Evolutionary conservation across 139 green algal genomes (phyloP).

Genomic region (Chlorella sp.): DNA sequence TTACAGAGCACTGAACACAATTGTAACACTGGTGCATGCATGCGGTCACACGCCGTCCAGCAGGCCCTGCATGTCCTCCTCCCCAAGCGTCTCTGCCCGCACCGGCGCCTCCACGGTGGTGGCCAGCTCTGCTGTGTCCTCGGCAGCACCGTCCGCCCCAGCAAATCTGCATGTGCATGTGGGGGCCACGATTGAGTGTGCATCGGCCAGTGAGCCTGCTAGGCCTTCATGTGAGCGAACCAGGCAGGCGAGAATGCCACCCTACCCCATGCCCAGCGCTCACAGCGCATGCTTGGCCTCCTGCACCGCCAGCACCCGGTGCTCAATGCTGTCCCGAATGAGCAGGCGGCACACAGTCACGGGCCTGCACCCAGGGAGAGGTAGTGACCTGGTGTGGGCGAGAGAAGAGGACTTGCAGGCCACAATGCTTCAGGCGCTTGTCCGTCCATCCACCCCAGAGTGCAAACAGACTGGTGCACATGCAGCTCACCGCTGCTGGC

Average conservation of each 20-base stretch:
- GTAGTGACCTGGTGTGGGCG: too few species aligned
- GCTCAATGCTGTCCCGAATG: slow-evolving; percentile 56
- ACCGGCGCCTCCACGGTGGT: slow-evolving; percentile 19
- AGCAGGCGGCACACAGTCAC: slow-evolving; percentile 56
- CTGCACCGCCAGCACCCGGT: slow-evolving; percentile 32
- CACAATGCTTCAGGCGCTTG: too few species aligned
- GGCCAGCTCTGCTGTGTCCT: slow-evolving; percentile 30
- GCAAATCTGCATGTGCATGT: not conserved
- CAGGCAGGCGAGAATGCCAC: too few species aligned
- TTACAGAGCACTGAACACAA: too few species aligned
- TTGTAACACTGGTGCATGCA: too few species aligned
- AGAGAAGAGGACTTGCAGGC: too few species aligned
- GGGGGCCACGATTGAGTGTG: too few species aligned
- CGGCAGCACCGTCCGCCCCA: not conserved
- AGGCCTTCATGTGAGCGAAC: too few species aligned
- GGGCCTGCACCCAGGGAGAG: slow-evolving; percentile 19
- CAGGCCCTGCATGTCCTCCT: slow-evolving; percentile 12
- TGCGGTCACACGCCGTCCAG: slow-evolving; percentile 30
- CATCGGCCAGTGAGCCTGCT: too few species aligned
- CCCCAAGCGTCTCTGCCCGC: not conserved
- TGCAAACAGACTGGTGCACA: too few species aligned
- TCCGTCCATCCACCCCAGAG: too few species aligned
- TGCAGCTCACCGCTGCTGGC: slow-evolving; percentile 39
- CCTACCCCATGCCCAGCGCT: too few species aligned
- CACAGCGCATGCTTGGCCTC: slow-evolving; percentile 35